phyloP scores from a whole-genome alignment of 2,329 filamentous ascomycete species.

The Exophiala alcalophila region DNA sequence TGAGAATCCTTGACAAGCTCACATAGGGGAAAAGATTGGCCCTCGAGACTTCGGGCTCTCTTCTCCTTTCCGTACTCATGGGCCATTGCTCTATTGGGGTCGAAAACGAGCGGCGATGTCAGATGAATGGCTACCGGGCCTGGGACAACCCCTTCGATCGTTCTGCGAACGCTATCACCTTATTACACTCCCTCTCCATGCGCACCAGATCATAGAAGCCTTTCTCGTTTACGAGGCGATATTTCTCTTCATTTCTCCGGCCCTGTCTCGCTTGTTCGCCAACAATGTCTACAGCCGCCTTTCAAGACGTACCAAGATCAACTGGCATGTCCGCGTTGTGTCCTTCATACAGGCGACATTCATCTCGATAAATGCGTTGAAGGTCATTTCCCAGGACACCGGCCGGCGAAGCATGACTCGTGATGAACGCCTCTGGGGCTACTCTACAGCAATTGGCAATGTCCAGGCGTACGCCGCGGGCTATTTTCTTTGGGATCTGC shows the following conservation, averaged over 20 bases:
- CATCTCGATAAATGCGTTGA: slow-evolving; percentile 71
- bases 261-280: slow-evolving; percentile 61
- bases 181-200: slow-evolving; percentile 52
- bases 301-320: slow-evolving; percentile 63
- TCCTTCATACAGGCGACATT: slow-evolving; percentile 74
- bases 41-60: too few relatives aligned
- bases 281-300: slow-evolving; percentile 62
- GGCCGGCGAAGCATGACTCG: slow-evolving; percentile 65
- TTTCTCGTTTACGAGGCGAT: slow-evolving; percentile 67
- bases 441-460: slow-evolving; percentile 68
- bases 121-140: too few relatives aligned
- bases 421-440: slow-evolving; percentile 71
- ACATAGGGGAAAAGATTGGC: too few relatives aligned
- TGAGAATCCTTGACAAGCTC: too few relatives aligned
- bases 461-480: slow-evolving; percentile 73
- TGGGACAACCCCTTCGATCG: too few relatives aligned
- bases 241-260: slow-evolving; percentile 64
- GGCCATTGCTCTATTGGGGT: too few relatives aligned
- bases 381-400: slow-evolving; percentile 66
- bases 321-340: slow-evolving; percentile 83
- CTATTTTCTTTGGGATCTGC: slow-evolving; percentile 81
- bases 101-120: too few relatives aligned
- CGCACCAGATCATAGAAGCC: slow-evolving; percentile 70
- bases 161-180: too few relatives aligned
- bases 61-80: too few relatives aligned